phyloP scores from a whole-genome alignment of 2,329 filamentous ascomycete genomes.

The Exserohilum turcica region DNA sequence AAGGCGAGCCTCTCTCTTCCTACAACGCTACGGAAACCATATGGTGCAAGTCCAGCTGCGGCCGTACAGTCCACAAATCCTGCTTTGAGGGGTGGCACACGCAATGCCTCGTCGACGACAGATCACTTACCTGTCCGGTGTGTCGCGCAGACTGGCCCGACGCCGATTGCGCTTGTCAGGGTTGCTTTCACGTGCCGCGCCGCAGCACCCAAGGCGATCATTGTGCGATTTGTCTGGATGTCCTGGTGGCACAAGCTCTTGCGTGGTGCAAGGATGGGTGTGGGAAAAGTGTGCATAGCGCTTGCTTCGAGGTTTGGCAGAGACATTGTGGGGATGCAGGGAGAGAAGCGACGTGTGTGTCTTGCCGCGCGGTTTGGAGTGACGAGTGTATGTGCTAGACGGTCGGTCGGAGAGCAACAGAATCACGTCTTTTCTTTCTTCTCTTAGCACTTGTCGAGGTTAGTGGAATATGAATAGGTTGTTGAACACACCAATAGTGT shows the following conservation, averaged over 20 bases:
- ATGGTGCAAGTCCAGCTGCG: conserved; percentile 28
- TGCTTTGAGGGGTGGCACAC: conserved; percentile 24
- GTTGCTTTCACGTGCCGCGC: background rate
- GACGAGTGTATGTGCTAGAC: background rate
- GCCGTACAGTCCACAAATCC: conserved; percentile 15
- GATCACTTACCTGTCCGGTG: conserved; percentile 10
- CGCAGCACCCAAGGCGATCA: background rate
- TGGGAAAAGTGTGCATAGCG: conserved; percentile 21
- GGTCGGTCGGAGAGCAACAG: background rate
- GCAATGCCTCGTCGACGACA: background rate
- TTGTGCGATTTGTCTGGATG: conserved; percentile 14
- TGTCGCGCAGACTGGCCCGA: conserved; percentile 22
- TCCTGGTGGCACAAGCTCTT: background rate
- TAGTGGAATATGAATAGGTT: too few species aligned
- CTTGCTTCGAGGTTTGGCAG: conserved; percentile 22
- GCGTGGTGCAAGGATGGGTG: conserved; percentile 24
- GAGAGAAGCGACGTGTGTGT: background rate
- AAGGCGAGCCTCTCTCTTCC: conserved; percentile 8
- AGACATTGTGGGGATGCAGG: background rate
- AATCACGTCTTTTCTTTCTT: background rate
- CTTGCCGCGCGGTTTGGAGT: background rate
- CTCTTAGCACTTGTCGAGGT: too few species aligned
- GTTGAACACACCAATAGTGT: too few species aligned
- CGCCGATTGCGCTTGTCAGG: conserved; percentile 1
- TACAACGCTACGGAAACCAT: conserved; percentile 7